Percentiles rank a stretch among this genome's conserved stretches.
Conservation (phyloP, 495 filamentous ascomycete genomes). For the Penicillium paxilli region DNA sequence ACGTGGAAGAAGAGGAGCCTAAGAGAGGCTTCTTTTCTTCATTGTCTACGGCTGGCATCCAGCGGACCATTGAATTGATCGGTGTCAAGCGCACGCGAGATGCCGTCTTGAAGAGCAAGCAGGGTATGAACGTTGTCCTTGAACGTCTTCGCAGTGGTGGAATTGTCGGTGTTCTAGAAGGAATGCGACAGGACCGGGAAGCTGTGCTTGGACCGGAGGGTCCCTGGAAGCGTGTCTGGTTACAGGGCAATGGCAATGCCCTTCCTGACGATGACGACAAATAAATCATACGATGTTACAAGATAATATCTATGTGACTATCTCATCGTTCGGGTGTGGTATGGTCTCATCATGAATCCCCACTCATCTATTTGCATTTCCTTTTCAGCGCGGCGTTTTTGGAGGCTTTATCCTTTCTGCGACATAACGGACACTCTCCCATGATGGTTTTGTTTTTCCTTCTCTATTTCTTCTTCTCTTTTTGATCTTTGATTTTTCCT, state of each 20-base stretch:
- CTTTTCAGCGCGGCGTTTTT: constrained; percentile 36
- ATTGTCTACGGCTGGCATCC: constrained; percentile 79
- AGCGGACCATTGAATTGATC: constrained; percentile 87
- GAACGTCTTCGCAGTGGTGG: constrained; percentile 81
- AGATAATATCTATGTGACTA: background rate
- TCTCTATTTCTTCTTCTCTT: background rate
- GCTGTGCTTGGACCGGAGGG: constrained; percentile 42
- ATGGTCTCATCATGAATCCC: background rate
- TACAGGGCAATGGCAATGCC: constrained; percentile 32
- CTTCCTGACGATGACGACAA: constrained; percentile 34
- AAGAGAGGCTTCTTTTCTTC: constrained; percentile 65
- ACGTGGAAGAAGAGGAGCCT: constrained; percentile 51
- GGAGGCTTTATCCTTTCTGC: constrained; percentile 23
- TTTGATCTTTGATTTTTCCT: constrained; percentile 2
- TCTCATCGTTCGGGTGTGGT: background rate
- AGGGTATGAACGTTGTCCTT: constrained; percentile 94
- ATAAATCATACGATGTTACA: constrained; percentile 8
- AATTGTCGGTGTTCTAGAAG: constrained; percentile 81
- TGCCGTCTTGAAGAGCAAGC: constrained; percentile 81
- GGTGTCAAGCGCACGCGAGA: constrained; percentile 80
- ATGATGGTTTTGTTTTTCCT: constrained; percentile 9
- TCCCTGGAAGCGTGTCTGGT: constrained; percentile 51
- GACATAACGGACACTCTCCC: constrained; percentile 30
- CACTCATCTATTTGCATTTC: constrained; percentile 9
- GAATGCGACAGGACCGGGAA: constrained; percentile 72